Conservation (phyloP, 495 filamentous ascomycete species). For the Penicillium manginii region DNA sequence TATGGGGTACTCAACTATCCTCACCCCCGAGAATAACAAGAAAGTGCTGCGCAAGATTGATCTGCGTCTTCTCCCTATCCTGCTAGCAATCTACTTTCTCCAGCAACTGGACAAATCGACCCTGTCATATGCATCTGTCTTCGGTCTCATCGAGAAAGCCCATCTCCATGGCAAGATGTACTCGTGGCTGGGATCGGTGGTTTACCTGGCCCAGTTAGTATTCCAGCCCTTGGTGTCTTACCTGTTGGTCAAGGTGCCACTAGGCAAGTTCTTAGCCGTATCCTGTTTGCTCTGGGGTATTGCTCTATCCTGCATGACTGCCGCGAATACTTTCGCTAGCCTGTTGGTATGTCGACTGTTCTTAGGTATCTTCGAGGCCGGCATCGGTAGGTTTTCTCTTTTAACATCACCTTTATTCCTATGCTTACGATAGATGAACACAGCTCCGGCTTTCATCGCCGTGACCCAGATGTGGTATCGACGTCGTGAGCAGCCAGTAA, state of each 20-base stretch:
- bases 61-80: constrained; percentile 53
- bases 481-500: constrained; percentile 60
- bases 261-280: constrained; percentile 58
- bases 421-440: constrained; percentile 2
- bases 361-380: constrained; percentile 64
- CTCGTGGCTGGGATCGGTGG: constrained; percentile 54
- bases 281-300: constrained; percentile 64
- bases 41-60: constrained; percentile 58
- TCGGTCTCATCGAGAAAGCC: constrained; percentile 50
- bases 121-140: constrained; percentile 56
- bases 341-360: constrained; percentile 62
- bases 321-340: constrained; percentile 56
- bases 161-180: constrained; percentile 54
- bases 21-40: constrained; percentile 58
- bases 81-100: constrained; percentile 48
- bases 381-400: constrained; percentile 36
- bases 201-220: constrained; percentile 57
- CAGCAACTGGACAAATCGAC: constrained; percentile 64
- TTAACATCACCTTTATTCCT: background rate
- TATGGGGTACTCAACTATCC: constrained; percentile 39
- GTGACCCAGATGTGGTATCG: constrained; percentile 68
- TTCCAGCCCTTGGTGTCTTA: constrained; percentile 46
- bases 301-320: constrained; percentile 57
- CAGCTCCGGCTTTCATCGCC: constrained; percentile 63
- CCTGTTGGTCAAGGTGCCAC: constrained; percentile 41